Evolutionary conservation across 164 flowering plant species (phyloP).

Genomic region (Amborella trichopoda): DNA sequence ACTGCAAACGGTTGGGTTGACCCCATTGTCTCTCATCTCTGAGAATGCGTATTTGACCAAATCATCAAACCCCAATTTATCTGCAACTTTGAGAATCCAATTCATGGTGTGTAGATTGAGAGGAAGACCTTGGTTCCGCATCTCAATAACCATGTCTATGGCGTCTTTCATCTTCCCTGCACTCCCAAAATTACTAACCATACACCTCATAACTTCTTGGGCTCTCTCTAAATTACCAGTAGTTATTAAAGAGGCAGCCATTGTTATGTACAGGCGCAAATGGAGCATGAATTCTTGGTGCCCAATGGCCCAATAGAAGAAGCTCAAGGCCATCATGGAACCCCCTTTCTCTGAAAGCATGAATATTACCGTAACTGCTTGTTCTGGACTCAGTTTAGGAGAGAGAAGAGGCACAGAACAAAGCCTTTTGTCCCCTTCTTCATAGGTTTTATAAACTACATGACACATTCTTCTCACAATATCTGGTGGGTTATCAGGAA

Average conservation of each 20-base stretch:
- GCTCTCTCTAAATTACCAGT: constrained; percentile 54
- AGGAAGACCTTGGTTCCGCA: constrained; percentile 54
- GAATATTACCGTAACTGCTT: constrained; percentile 56
- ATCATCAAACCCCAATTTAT: constrained; percentile 34
- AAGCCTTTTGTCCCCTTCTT: no score
- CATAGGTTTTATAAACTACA: no score
- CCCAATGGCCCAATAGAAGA: constrained; percentile 70
- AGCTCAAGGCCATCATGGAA: constrained; percentile 62
- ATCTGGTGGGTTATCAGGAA: no score
- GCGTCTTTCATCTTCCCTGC: constrained; percentile 65
- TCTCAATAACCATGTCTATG: constrained; percentile 55
- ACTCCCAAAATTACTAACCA: constrained; percentile 55
- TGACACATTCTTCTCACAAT: no score
- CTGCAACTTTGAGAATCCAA: constrained; percentile 22
- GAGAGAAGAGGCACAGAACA: no score
- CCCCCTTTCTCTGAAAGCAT: constrained; percentile 61
- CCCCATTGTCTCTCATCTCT: constrained; percentile 75
- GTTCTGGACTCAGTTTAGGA: constrained; percentile 50
- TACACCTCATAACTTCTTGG: constrained; percentile 51
- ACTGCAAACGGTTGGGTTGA: constrained; percentile 36
- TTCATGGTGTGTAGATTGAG: constrained; percentile 35
- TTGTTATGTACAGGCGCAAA: constrained; percentile 69
- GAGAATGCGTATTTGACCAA: constrained; percentile 60
- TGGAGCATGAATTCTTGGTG: constrained; percentile 40
- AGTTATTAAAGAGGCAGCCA: constrained; percentile 38